Percentiles rank a stretch among this genome's conserved stretches.
These are phyloP conservation scores for Mrakiaceae sp. DNA, from an alignment of 1,284 basidiomycete genomes.

Conservation along the genomic window DNA sequence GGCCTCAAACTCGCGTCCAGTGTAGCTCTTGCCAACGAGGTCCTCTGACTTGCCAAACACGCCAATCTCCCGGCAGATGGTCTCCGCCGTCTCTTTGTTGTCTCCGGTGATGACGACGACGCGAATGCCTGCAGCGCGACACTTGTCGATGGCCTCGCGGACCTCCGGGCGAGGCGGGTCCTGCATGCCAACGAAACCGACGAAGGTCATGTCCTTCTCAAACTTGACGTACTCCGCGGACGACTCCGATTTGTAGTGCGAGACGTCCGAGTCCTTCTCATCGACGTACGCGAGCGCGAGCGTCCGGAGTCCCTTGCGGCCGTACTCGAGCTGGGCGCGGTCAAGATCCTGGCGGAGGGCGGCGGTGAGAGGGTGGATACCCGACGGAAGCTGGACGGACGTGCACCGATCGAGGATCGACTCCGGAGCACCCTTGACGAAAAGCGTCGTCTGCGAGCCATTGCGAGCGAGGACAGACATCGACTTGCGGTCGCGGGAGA, in stretches of 20 bases:
- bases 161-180: constrained; percentile 97
- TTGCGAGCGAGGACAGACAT: constrained; percentile 86
- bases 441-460: constrained; percentile 41
- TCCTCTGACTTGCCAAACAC: constrained; percentile 69
- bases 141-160: constrained; percentile 72
- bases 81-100: constrained; percentile 95
- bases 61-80: constrained; percentile 91
- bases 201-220: constrained; percentile 82
- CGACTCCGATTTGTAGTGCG: constrained; percentile 67
- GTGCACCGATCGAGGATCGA: constrained; percentile 82
- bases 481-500: constrained; percentile 95
- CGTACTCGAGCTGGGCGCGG: constrained; percentile 52
- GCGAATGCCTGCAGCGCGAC: constrained; percentile 83
- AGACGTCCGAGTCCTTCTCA: constrained; percentile 59
- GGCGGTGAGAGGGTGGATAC: constrained; percentile 48
- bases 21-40: constrained; percentile 82
- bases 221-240: constrained; percentile 75
- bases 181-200: constrained; percentile 92
- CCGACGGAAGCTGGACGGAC: constrained; percentile 56
- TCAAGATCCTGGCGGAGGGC: constrained; percentile 54
- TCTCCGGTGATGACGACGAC: constrained; percentile 98
- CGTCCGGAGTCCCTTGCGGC: constrained; percentile 70
- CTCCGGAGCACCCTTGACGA: constrained; percentile 95
- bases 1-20: constrained; percentile 81
- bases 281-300: constrained; percentile 81